phyloP scores from a whole-genome alignment of 2,329 filamentous ascomycete species.

The Chaetomium olivaceum region DNA sequence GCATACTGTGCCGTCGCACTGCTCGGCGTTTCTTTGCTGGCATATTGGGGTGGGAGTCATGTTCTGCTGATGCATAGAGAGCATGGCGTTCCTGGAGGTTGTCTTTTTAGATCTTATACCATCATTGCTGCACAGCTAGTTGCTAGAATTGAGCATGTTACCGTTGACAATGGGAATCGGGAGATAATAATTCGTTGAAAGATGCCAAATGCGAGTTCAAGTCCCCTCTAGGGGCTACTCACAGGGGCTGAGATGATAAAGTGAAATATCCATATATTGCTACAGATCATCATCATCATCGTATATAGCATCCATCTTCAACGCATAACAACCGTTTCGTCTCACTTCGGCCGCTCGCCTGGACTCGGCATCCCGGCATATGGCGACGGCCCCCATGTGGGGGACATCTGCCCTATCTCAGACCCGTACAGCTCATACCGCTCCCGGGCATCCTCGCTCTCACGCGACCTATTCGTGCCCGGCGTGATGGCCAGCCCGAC shows the following conservation, averaged over 20 bases:
- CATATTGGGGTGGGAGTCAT: not conserved
- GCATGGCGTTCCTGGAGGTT: slow-evolving; percentile 17
- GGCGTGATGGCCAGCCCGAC: not conserved
- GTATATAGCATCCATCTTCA: not conserved
- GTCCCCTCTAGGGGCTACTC: not conserved
- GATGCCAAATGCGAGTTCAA: not conserved
- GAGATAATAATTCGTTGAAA: not conserved
- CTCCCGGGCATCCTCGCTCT: slow-evolving; percentile 23
- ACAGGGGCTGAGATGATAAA: no score
- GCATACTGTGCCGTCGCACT: slow-evolving; percentile 14
- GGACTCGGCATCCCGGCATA: slow-evolving; percentile 14
- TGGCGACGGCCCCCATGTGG: slow-evolving; percentile 9
- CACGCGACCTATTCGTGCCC: not conserved
- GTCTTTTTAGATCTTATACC: slow-evolving; percentile 14
- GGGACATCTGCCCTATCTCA: slow-evolving; percentile 29
- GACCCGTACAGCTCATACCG: slow-evolving; percentile 50
- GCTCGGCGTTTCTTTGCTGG: slow-evolving; percentile 14
- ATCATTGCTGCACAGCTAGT: slow-evolving; percentile 4
- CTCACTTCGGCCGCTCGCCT: slow-evolving; percentile 2
- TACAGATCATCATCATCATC: not conserved
- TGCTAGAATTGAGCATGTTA: slow-evolving; percentile 7
- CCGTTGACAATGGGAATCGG: not conserved
- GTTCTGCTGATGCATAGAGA: not conserved
- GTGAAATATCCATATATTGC: not conserved
- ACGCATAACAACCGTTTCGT: not conserved